Conservation (phyloP, 2,329 filamentous ascomycete species). For the Penicillium nordicum region DNA sequence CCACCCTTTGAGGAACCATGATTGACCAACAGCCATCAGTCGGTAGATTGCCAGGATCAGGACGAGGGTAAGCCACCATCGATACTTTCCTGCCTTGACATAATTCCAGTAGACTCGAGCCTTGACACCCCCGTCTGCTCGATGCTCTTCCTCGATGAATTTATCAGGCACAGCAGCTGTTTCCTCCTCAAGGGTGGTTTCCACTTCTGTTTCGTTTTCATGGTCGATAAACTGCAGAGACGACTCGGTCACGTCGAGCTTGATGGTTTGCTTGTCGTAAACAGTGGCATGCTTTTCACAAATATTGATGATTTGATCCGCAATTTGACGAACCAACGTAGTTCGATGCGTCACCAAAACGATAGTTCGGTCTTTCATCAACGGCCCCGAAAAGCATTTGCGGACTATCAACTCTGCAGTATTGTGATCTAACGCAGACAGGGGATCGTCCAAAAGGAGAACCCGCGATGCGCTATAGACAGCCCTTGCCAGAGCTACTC, state of each 20-base stretch:
- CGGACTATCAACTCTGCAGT: constrained; percentile 61
- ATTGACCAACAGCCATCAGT: constrained; percentile 61
- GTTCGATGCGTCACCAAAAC: constrained; percentile 64
- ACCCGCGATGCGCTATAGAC: constrained; percentile 56
- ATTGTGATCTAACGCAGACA: constrained; percentile 61
- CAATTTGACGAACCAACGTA: constrained; percentile 69
- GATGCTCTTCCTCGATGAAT: constrained; percentile 74
- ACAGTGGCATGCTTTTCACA: constrained; percentile 56
- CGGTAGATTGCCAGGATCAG: constrained; percentile 63
- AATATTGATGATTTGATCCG: constrained; percentile 71
- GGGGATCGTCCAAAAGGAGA: constrained; percentile 57
- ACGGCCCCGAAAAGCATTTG: constrained; percentile 54
- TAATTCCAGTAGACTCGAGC: constrained; percentile 78
- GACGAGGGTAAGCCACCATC: constrained; percentile 68
- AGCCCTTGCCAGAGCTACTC: constrained; percentile 59
- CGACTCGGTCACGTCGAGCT: constrained; percentile 36
- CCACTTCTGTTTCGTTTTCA: constrained; percentile 22
- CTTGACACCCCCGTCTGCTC: constrained; percentile 72
- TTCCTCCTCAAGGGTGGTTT: constrained; percentile 42
- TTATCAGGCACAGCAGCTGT: constrained; percentile 62
- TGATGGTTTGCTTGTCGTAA: constrained; percentile 49
- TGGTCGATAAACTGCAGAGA: constrained; percentile 10
- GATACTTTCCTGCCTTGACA: constrained; percentile 72
- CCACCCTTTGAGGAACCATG: constrained; percentile 84
- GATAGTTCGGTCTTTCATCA: constrained; percentile 53